Evolutionary conservation across 257 asterid genomes (phyloP).

Genomic region (Solanum peruvianum): DNA sequence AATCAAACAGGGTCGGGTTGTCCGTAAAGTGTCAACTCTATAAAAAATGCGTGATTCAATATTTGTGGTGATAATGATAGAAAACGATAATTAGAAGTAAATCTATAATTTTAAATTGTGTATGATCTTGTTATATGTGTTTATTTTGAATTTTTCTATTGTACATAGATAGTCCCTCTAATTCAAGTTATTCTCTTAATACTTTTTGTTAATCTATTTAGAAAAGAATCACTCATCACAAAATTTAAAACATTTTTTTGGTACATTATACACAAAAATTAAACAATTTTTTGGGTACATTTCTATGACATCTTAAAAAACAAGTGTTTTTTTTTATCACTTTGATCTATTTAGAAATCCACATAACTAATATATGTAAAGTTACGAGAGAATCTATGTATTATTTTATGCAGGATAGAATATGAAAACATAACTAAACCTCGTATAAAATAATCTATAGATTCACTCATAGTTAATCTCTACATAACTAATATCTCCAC

Average conservation of each 20-base stretch:
- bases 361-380: neutral
- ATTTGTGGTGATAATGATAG: neutral
- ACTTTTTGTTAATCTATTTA: no score
- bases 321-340: no score
- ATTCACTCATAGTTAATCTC: neutral
- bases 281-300: no score
- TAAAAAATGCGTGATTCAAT: neutral
- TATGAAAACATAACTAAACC: neutral
- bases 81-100: no score
- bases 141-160: neutral
- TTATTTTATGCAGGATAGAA: no score
- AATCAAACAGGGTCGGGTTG: conserved; percentile 35
- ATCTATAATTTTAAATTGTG: neutral
- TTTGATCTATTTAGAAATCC: neutral
- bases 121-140: neutral
- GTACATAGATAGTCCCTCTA: neutral
- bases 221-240: no score
- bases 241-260: no score
- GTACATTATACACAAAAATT: no score
- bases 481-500: neutral
- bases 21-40: conserved; percentile 18
- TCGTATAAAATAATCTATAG: no score
- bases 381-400: no score
- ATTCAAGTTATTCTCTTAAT: neutral
- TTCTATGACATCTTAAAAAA: no score